A percentile compares a stretch with the other conserved stretches of the same genome.
Conservation (phyloP, 192 early-diverging fungal species). For the Pilaira anomala region DNA sequence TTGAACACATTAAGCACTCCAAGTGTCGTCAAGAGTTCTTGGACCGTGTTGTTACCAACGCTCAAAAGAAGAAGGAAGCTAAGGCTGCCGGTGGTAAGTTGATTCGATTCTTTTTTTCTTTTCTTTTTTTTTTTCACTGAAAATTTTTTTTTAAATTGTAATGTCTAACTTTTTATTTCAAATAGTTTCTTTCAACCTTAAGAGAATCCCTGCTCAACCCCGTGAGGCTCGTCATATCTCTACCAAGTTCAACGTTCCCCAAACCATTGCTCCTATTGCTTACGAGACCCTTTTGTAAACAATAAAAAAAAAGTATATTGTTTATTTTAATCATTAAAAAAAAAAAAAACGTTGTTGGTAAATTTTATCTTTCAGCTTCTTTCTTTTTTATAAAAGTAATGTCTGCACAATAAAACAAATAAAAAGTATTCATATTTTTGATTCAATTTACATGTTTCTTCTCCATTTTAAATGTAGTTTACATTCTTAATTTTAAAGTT, state of each 20-base stretch:
- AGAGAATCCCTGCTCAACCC: constrained; percentile 89
- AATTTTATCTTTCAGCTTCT: too few species aligned
- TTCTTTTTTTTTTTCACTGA: constrained; percentile 2
- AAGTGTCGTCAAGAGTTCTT: constrained; percentile 98
- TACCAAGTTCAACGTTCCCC: constrained; percentile 83
- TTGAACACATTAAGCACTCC: constrained; percentile 99
- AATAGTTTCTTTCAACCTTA: constrained; percentile 67
- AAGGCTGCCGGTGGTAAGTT: constrained; percentile 37
- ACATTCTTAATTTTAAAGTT: too few species aligned
- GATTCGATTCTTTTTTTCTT: background rate
- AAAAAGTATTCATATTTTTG: too few species aligned
- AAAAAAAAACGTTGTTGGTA: too few species aligned
- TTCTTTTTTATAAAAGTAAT: too few species aligned
- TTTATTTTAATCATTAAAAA: too few species aligned
- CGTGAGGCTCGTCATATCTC: constrained; percentile 86
- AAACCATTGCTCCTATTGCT: constrained; percentile 92
- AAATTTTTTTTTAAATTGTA: background rate
- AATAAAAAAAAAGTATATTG: too few species aligned
- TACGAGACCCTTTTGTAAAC: constrained; percentile 80
- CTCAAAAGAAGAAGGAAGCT: constrained; percentile 77
- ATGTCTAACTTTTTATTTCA: too few species aligned
- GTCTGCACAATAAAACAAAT: too few species aligned
- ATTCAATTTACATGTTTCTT: too few species aligned
- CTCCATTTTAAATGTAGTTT: too few species aligned
- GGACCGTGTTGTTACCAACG: constrained; percentile 95